Evolutionary conservation across 345 rosid species (phyloP).

Genomic region (Kandelia obovata): DNA sequence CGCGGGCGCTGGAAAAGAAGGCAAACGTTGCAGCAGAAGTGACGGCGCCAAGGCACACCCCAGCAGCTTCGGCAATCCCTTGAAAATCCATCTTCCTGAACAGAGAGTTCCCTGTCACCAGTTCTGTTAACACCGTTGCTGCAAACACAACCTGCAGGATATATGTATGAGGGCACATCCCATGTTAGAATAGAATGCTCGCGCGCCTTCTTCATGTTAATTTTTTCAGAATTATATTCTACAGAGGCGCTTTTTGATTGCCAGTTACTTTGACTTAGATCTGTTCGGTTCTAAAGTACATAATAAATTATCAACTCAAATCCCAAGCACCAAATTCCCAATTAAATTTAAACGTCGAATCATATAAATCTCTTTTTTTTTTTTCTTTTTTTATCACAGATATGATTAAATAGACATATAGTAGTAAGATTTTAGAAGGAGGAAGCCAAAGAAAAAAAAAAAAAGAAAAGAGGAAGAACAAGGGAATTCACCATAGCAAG

Average conservation of each 20-base stretch:
- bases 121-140: constrained; percentile 60
- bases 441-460: not conserved
- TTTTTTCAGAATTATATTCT: too few species aligned
- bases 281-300: too few species aligned
- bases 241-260: too few species aligned
- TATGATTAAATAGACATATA: too few species aligned
- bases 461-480: not conserved
- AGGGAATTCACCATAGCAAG: constrained; percentile 64
- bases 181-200: not conserved
- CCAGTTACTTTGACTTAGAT: too few species aligned
- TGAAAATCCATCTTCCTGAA: constrained; percentile 74
- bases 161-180: not conserved
- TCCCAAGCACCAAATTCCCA: too few species aligned
- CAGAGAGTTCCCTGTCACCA: constrained; percentile 73
- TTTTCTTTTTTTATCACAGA: too few species aligned
- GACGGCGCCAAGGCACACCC: constrained; percentile 66
- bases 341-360: too few species aligned
- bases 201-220: not conserved
- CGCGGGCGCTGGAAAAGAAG: constrained; percentile 73
- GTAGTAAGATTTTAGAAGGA: too few species aligned
- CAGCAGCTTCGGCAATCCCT: constrained; percentile 63
- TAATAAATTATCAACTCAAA: too few species aligned
- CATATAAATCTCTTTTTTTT: too few species aligned
- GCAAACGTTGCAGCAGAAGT: constrained; percentile 68
- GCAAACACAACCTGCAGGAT: constrained; percentile 69